Percentiles rank a stretch among this genome's conserved stretches.
These are phyloP conservation scores for Saccharomyces uvarum DNA, from an alignment of 1,139 yeast genomes.

Conservation along the genomic window DNA sequence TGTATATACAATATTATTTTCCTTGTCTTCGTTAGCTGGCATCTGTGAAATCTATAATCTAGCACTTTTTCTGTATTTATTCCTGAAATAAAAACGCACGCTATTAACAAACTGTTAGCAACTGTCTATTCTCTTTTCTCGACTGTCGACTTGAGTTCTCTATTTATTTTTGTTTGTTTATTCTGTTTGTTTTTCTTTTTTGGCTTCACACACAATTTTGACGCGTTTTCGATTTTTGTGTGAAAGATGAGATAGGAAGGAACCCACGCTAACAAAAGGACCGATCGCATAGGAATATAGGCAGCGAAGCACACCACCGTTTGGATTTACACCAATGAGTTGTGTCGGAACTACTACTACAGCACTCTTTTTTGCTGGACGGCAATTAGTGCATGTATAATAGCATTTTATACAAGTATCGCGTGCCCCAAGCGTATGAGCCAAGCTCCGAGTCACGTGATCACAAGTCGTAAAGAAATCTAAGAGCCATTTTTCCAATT, in stretches of 20 bases:
- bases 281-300: not conserved
- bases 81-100: not conserved
- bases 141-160: not conserved
- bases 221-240: not conserved
- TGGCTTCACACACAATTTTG: conserved; percentile 23
- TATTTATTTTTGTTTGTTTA: not conserved
- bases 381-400: not conserved
- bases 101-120: not conserved
- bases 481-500: not conserved
- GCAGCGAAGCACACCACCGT: not conserved
- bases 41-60: not conserved
- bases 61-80: not conserved
- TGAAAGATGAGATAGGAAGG: not conserved
- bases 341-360: not conserved
- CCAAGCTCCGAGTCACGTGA: not conserved
- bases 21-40: conserved; percentile 13
- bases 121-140: not conserved
- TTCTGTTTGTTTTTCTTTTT: conserved; percentile 15
- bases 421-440: not conserved
- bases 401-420: not conserved
- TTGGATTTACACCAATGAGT: not conserved
- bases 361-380: not conserved
- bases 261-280: not conserved
- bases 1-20: conserved; percentile 14
- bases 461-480: not conserved